phyloP scores from a whole-genome alignment of 257 asterid genomes.

The Verbena officinalis region DNA sequence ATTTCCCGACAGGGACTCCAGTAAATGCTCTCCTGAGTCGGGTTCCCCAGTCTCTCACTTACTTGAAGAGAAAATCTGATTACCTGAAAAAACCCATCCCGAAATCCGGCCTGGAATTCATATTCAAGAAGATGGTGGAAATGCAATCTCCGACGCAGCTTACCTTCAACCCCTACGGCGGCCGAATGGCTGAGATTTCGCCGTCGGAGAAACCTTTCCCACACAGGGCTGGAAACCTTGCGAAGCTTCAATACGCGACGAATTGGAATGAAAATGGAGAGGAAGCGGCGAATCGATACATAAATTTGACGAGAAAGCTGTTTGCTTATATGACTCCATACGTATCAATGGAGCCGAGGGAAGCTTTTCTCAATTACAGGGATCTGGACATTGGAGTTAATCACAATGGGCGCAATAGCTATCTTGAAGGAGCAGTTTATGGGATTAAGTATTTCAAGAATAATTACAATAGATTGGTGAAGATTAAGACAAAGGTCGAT shows the following conservation, averaged over 20 bases:
- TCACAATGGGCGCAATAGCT: slow-evolving; percentile 35
- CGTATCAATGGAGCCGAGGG: slow-evolving; percentile 44
- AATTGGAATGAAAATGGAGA: slow-evolving; percentile 46
- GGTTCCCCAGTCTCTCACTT: slow-evolving; percentile 28
- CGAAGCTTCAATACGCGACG: slow-evolving; percentile 47
- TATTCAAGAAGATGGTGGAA: slow-evolving; percentile 57
- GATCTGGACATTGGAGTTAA: slow-evolving; percentile 51
- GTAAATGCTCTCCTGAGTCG: slow-evolving; percentile 43
- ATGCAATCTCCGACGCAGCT: slow-evolving; percentile 33
- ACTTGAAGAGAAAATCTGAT: slow-evolving; percentile 64
- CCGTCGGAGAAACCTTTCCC: slow-evolving; percentile 48
- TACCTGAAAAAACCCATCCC: slow-evolving; percentile 51
- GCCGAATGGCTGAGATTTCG: slow-evolving; percentile 46
- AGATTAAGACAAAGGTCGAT: slow-evolving; percentile 44
- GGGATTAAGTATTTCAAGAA: slow-evolving; percentile 47
- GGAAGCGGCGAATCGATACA: slow-evolving; percentile 32
- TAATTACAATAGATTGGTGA: slow-evolving; percentile 48
- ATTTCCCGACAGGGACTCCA: slow-evolving; percentile 41
- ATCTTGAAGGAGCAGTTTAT: slow-evolving; percentile 41
- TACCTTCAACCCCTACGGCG: slow-evolving; percentile 50
- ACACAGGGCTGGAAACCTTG: slow-evolving; percentile 47
- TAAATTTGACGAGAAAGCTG: slow-evolving; percentile 31
- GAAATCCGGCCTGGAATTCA: slow-evolving; percentile 39
- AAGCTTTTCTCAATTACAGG: slow-evolving; percentile 46
- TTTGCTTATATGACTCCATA: slow-evolving; percentile 46